A percentile compares a stretch with the other conserved stretches of the same genome.
Conservation (phyloP, 176 grass and related monocot genomes). For the Oryza punctata region DNA sequence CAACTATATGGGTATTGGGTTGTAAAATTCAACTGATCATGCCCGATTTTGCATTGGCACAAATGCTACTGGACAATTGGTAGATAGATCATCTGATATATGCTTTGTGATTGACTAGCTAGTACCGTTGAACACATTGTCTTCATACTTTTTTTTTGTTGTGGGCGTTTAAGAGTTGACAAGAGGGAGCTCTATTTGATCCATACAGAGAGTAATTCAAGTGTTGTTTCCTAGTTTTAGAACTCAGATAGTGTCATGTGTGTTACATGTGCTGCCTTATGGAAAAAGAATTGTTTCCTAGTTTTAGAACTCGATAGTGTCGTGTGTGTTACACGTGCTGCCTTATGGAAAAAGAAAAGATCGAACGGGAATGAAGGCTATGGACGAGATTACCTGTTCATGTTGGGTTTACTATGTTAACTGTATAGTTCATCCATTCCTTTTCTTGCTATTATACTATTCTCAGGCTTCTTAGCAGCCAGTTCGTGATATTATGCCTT, state of each 20-base stretch:
- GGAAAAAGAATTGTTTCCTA: not conserved
- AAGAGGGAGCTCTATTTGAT: conserved; percentile 10
- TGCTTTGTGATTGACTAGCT: too few relatives aligned
- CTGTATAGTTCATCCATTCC: too few relatives aligned
- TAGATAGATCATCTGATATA: not conserved
- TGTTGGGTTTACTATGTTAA: too few relatives aligned
- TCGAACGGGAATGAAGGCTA: too few relatives aligned
- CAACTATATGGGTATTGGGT: not conserved
- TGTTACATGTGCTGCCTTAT: not conserved
- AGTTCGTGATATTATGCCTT: too few relatives aligned
- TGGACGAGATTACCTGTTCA: too few relatives aligned
- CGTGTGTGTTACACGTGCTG: too few relatives aligned
- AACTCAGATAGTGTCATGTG: not conserved
- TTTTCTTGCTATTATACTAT: too few relatives aligned
- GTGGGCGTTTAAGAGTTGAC: not conserved
- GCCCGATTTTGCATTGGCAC: conserved; percentile 1
- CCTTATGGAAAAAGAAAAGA: too few relatives aligned
- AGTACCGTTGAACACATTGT: not conserved
- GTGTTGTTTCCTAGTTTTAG: conserved; percentile 3
- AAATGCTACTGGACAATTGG: not conserved
- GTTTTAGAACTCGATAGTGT: too few relatives aligned
- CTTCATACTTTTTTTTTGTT: not conserved
- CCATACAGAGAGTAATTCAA: conserved; percentile 6
- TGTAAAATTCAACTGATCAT: conserved; percentile 9
- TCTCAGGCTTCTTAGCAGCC: too few relatives aligned